phyloP scores from a whole-genome alignment of 495 filamentous ascomycete genomes.

The Penicillium cinerascens region DNA sequence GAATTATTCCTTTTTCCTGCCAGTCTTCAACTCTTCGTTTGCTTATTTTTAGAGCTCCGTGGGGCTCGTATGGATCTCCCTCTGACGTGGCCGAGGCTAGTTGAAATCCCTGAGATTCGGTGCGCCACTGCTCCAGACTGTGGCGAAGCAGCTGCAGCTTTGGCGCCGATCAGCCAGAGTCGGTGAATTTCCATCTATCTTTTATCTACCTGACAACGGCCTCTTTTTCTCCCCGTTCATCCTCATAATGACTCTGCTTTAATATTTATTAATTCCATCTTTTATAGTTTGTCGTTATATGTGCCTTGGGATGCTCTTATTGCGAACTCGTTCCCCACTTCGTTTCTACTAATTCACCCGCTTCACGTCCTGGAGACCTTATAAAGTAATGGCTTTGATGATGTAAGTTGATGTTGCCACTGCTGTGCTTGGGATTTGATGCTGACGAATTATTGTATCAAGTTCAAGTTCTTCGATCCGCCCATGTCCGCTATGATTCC shows the following conservation, averaged over 20 bases:
- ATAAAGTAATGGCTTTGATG: conserved; percentile 13
- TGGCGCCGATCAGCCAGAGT: conserved; percentile 23
- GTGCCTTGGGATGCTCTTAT: conserved; percentile 13
- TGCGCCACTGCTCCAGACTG: conserved; percentile 34
- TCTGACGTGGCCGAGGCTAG: conserved; percentile 30
- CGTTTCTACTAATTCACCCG: conserved; percentile 10
- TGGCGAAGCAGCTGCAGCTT: conserved; percentile 44
- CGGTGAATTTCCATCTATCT: conserved; percentile 23
- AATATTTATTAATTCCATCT: conserved; percentile 8
- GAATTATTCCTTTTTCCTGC: background rate
- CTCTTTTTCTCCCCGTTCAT: background rate
- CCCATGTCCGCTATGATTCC: conserved; percentile 35
- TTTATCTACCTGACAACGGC: conserved; percentile 21
- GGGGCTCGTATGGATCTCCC: conserved; percentile 12
- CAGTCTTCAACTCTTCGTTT: conserved; percentile 3
- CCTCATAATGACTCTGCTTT: conserved; percentile 9
- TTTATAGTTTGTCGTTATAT: conserved; percentile 7
- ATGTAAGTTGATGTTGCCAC: background rate
- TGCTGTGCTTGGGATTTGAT: background rate
- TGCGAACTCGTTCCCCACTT: conserved; percentile 6
- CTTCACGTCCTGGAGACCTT: conserved; percentile 10
- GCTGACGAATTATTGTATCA: conserved; percentile 4
- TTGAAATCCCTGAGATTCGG: conserved; percentile 16
- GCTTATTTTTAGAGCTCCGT: conserved; percentile 10
- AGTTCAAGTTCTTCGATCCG: conserved; percentile 2